Percentiles rank a stretch among this genome's conserved stretches.
Conservation (phyloP, 345 rosid genomes). For the Eucalyptus leucophloia region DNA sequence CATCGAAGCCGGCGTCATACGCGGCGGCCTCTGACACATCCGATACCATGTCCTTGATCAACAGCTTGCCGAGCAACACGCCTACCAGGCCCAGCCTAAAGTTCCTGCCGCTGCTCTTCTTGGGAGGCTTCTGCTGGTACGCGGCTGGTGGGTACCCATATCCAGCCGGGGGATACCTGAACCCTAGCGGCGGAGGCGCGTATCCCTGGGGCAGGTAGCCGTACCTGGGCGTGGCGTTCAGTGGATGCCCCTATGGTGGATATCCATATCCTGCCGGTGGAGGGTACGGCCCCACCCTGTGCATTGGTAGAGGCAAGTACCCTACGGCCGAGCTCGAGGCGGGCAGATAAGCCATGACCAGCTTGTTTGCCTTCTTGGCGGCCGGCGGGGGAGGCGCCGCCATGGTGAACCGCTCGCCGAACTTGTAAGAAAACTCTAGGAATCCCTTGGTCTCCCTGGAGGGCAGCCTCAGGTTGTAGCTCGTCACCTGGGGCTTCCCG, state of each 20-base stretch:
- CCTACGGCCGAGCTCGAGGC: background rate
- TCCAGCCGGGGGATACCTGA: background rate
- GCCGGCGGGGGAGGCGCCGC: background rate
- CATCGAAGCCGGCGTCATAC: background rate
- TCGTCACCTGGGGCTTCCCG: conserved; percentile 3
- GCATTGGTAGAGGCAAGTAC: background rate
- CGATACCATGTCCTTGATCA: conserved; percentile 7
- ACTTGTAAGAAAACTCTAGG: conserved; percentile 14
- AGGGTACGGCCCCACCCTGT: background rate
- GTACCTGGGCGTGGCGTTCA: too few relatives aligned
- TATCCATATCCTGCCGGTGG: background rate
- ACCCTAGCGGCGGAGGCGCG: background rate
- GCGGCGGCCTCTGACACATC: background rate
- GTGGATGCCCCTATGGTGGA: conserved; percentile 1
- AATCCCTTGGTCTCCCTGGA: conserved; percentile 21
- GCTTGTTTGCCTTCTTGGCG: background rate
- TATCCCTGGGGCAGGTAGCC: conserved; percentile 1
- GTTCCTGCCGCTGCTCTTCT: background rate
- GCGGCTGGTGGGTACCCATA: background rate
- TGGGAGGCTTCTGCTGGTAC: too few relatives aligned
- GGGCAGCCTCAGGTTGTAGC: background rate
- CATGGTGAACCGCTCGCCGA: conserved; percentile 11
- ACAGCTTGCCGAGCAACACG: conserved; percentile 14
- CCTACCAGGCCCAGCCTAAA: conserved; percentile 16
- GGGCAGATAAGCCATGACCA: background rate